These are phyloP conservation scores for Cyclotella cryptica DNA, from an alignment of 108 stramenopile species.

Conservation along the genomic window DNA sequence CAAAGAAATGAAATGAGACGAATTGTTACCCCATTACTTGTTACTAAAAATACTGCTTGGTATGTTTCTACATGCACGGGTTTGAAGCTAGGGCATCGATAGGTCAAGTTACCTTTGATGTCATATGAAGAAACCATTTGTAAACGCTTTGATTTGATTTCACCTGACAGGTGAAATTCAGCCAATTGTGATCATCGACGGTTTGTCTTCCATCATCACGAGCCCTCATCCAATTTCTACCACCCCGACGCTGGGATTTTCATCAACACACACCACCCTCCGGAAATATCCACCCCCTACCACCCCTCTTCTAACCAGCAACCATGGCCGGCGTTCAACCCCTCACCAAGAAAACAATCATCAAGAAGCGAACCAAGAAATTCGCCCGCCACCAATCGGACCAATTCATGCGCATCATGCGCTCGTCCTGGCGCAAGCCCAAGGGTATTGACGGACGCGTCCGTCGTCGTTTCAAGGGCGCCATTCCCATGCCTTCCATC, in stretches of 20 bases:
- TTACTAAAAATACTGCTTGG: background rate
- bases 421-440: constrained; percentile 98
- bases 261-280: too few species aligned
- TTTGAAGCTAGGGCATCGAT: background rate
- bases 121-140: background rate
- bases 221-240: too few species aligned
- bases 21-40: background rate
- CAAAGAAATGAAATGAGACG: background rate
- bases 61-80: background rate
- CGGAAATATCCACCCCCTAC: background rate
- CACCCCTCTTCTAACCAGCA: constrained; percentile 11
- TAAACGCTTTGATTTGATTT: background rate
- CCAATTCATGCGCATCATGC: constrained; percentile 95
- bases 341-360: constrained; percentile 94
- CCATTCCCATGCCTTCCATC: constrained; percentile 97
- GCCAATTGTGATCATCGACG: too few species aligned
- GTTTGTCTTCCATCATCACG: too few species aligned
- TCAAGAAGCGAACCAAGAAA: constrained; percentile 99
- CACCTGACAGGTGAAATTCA: background rate
- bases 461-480: constrained; percentile 99
- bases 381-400: constrained; percentile 99
- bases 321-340: constrained; percentile 93
- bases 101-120: background rate
- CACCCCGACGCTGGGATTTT: too few species aligned
- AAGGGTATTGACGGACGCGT: constrained; percentile 99